phyloP scores from a whole-genome alignment of 1,284 basidiomycete species.

The Microbotryum violaceum region DNA sequence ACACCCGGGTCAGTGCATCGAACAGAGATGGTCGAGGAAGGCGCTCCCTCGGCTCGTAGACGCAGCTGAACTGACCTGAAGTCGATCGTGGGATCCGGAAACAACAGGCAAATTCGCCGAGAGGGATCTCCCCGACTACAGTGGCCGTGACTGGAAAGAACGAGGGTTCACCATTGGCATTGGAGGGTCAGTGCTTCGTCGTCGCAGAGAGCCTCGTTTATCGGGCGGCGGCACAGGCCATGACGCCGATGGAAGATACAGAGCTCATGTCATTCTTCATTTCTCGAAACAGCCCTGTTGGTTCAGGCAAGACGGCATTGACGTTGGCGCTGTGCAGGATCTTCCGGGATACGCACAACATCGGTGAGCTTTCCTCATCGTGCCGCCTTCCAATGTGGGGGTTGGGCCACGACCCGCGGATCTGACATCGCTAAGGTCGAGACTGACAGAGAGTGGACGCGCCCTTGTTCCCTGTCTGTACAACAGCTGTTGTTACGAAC shows the following conservation, averaged over 20 bases:
- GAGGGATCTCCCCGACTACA: constrained; percentile 84
- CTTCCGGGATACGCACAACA: constrained; percentile 76
- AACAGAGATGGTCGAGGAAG: background rate
- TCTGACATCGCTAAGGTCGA: no score
- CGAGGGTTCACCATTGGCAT: constrained; percentile 95
- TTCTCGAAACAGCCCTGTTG: constrained; percentile 54
- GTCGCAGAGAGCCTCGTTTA: background rate
- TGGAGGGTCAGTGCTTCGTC: constrained; percentile 64
- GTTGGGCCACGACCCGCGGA: no score
- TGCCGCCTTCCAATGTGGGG: no score
- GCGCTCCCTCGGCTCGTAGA: background rate
- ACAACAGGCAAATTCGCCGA: constrained; percentile 77
- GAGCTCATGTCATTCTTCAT: background rate
- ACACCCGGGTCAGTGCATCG: constrained; percentile 57
- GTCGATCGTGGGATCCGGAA: constrained; percentile 19
- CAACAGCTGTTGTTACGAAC: constrained; percentile 80
- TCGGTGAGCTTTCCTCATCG: constrained; percentile 52
- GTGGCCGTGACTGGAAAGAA: constrained; percentile 76
- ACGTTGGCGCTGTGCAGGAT: constrained; percentile 84
- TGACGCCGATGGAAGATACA: background rate
- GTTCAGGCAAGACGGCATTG: constrained; percentile 93
- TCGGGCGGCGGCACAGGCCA: background rate
- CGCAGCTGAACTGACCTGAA: constrained; percentile 5
- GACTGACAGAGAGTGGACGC: no score
- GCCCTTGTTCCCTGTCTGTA: background rate